A percentile compares a stretch with the other conserved stretches of the same genome.
These are phyloP conservation scores for Vigna mungo DNA, from an alignment of 306 rosid genomes.

Conservation along the genomic window DNA sequence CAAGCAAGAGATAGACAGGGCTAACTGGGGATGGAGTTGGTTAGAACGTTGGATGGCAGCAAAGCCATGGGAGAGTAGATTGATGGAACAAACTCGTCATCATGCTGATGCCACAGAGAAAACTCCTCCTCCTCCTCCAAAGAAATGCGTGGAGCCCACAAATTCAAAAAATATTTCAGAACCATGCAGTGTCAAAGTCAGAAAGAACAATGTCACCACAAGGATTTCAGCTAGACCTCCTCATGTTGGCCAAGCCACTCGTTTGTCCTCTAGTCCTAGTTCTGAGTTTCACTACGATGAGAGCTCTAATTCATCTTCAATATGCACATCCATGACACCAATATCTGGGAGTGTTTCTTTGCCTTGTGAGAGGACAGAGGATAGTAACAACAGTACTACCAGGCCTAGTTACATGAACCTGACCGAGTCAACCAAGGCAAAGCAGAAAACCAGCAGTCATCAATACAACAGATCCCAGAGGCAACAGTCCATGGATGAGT, in stretches of 20 bases:
- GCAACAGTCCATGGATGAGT: slow-evolving; percentile 93
- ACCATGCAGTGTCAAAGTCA: slow-evolving; percentile 59
- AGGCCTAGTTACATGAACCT: slow-evolving; percentile 82
- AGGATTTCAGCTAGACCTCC: slow-evolving; percentile 84
- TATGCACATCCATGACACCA: slow-evolving; percentile 81
- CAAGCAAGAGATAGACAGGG: slow-evolving; percentile 61
- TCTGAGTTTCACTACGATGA: slow-evolving; percentile 76
- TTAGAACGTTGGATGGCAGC: slow-evolving; percentile 98
- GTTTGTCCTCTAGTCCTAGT: slow-evolving; percentile 84
- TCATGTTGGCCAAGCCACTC: slow-evolving; percentile 59
- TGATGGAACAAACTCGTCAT: slow-evolving; percentile 71
- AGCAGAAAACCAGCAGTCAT: slow-evolving; percentile 53
- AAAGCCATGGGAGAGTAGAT: slow-evolving; percentile 90
- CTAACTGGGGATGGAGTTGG: slow-evolving; percentile 93
- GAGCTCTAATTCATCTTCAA: slow-evolving; percentile 81
- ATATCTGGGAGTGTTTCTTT: slow-evolving; percentile 60
- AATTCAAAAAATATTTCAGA: slow-evolving; percentile 44
- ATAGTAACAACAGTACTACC: slow-evolving; percentile 46
- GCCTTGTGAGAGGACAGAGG: slow-evolving; percentile 66
- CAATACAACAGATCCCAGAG: slow-evolving; percentile 63
- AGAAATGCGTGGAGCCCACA: slow-evolving; percentile 51
- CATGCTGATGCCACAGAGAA: slow-evolving; percentile 53
- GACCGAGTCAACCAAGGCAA: slow-evolving; percentile 79
- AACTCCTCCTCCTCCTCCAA: slow-evolving; percentile 65
- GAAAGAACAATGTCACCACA: slow-evolving; percentile 83